phyloP scores from a whole-genome alignment of 305 asterid genomes.

The Fraxinus greggii region DNA sequence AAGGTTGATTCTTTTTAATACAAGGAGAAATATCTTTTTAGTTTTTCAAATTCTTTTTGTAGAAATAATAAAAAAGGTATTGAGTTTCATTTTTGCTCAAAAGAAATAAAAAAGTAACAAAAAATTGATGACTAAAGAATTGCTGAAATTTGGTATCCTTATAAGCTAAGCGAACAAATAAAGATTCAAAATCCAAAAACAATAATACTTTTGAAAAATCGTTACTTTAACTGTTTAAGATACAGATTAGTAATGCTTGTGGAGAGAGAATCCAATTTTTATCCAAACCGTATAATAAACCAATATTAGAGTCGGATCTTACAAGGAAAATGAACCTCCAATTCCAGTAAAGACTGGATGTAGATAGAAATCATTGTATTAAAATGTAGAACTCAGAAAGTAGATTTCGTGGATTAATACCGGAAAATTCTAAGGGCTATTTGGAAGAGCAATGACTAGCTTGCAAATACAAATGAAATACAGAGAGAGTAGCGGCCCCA shows the following conservation, averaged over 20 bases:
- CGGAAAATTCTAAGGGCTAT: background rate
- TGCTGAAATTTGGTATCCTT: background rate
- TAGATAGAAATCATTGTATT: background rate
- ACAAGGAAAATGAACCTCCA: background rate
- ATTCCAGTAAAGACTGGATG: background rate
- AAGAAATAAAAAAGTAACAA: background rate
- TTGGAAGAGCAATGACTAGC: constrained; percentile 1
- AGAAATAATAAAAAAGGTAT: background rate
- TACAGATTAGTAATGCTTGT: background rate
- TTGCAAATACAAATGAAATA: background rate
- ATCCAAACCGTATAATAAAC: background rate
- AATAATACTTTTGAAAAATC: background rate
- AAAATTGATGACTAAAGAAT: background rate
- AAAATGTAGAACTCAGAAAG: background rate
- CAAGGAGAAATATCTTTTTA: background rate
- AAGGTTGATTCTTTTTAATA: background rate
- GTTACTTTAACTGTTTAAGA: background rate
- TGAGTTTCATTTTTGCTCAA: background rate
- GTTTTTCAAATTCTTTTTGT: background rate
- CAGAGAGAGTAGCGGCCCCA: background rate
- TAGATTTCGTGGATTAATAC: background rate
- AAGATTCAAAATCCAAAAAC: background rate
- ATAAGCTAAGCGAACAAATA: background rate
- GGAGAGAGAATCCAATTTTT: background rate
- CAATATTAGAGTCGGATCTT: background rate